Evolutionary conservation across 768 basidiomycete species (phyloP).

Genomic region (Boletus rubescentipes): DNA sequence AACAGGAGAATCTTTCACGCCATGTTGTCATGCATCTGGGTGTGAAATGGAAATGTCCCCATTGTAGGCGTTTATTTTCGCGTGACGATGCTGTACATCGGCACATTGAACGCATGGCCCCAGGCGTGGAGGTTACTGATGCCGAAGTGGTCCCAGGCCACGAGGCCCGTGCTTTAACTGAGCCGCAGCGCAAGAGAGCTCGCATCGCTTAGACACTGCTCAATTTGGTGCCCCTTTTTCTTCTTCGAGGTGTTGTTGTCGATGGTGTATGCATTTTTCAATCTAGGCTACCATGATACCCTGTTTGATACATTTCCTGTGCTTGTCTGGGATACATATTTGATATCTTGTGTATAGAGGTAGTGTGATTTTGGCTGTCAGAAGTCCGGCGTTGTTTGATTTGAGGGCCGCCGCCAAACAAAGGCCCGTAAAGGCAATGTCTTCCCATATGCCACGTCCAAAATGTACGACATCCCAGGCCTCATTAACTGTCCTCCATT

Average conservation of each 20-base stretch:
- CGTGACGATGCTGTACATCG: constrained; percentile 34
- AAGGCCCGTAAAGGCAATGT: constrained; percentile 8
- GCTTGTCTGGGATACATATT: neutral
- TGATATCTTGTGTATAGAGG: neutral
- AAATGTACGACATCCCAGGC: neutral
- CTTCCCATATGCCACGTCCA: constrained; percentile 13
- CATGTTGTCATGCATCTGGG: constrained; percentile 31
- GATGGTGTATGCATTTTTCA: neutral
- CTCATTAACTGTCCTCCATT: neutral
- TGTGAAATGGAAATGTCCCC: constrained; percentile 31
- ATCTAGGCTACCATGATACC: constrained; percentile 20
- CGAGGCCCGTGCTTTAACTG: constrained; percentile 13
- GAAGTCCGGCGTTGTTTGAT: constrained; percentile 19
- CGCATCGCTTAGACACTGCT: constrained; percentile 6
- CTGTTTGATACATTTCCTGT: neutral
- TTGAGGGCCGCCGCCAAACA: constrained; percentile 15
- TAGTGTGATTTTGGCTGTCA: too few relatives aligned
- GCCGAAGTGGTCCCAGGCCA: constrained; percentile 24
- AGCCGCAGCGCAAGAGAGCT: neutral
- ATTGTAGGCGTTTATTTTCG: constrained; percentile 26
- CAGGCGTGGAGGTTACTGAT: constrained; percentile 22
- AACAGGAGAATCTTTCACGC: constrained; percentile 33
- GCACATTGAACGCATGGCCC: constrained; percentile 30
- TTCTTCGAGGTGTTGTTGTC: neutral
- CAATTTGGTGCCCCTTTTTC: neutral